A percentile compares a stretch with the other conserved stretches of the same genome.
phyloP scores from a whole-genome alignment of 225 moss, liverwort and hornwort genomes.

The Rhytidiadelphus loreus region DNA sequence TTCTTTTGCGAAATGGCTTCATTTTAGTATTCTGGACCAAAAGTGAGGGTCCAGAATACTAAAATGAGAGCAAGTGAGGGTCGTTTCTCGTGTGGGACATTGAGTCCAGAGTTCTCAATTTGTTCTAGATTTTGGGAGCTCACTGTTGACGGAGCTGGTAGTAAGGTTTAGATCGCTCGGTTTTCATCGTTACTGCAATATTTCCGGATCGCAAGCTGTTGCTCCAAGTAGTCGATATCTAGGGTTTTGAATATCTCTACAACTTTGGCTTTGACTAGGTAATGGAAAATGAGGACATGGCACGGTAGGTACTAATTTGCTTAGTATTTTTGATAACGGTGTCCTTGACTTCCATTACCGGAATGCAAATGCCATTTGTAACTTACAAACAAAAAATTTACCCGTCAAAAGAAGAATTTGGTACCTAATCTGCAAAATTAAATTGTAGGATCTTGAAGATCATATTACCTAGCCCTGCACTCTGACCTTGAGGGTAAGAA shows the following conservation, averaged over 20 bases:
- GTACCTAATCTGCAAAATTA: background rate
- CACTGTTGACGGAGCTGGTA: background rate
- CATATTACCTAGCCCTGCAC: background rate
- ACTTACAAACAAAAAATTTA: background rate
- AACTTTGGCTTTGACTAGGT: background rate
- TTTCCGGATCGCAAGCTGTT: background rate
- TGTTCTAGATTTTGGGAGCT: background rate
- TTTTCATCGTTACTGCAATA: background rate
- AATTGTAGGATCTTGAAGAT: background rate
- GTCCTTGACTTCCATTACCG: background rate
- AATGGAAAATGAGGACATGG: background rate
- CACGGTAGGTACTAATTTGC: background rate
- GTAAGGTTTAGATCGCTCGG: background rate
- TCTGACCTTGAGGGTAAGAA: background rate
- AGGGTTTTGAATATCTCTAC: background rate
- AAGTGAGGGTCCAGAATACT: background rate
- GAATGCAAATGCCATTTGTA: background rate
- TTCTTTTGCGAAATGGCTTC: background rate
- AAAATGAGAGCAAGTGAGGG: background rate
- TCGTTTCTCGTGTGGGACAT: background rate
- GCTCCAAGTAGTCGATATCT: background rate
- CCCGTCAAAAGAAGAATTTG: background rate
- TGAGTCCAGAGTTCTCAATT: background rate
- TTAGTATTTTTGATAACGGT: background rate
- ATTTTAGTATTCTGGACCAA: background rate